Base-by-base conservation (phyloP, 1,284 basidiomycete genomes). In the Sanghuangporus baumii region DNA sequence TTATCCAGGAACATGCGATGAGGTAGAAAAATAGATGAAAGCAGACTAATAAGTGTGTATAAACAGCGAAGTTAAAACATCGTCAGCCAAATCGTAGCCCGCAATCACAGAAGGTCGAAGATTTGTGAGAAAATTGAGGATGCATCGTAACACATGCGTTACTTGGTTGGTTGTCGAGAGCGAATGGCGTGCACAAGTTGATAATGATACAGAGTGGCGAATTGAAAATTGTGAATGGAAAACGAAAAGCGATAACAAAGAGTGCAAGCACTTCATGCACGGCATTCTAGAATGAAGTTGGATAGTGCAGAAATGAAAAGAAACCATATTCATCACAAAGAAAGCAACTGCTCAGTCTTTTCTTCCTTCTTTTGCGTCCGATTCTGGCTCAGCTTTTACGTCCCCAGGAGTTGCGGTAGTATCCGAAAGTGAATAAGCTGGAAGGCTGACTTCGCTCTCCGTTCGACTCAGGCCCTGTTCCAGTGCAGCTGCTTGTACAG, bases 381-480 rank as follows among this genome's bases (percentile, higher is more conserved):
- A 38, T 20, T 43, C 55, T 6, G 38, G 38, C 16, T 57, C 55
- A 34, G 55, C 6, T 14, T 57, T 37, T 12, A 34, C 40, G 38
- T 47, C n/a, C 12, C 14, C 26, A 8, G 55, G 4, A 7, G 50
- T 18, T 18, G 55, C 60, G 11, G 48, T n/a, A 38, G 38, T 11
- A 8, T 54, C 52, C n/a, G 52, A 54, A 18, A 37, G 14, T 18
- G 63, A 61, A 50, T 62, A 62, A 20, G 57, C 61, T 8, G 60
- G 64, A n/a, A 65, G 57, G 16, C 60, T 62, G 7, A 43, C 57
- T 5, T 61, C 64, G 37, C 57, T 59, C 16, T 59, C 51, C 34
- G 57, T 43, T 6, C 63, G 59, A 40, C 55, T 65, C 47, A 65
- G 40, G 20, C 51, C 48, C 12, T 51, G 37, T 31, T 23, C 43